Conservation (phyloP, 2,329 filamentous ascomycete species). For the Cercospora brassicicola region DNA sequence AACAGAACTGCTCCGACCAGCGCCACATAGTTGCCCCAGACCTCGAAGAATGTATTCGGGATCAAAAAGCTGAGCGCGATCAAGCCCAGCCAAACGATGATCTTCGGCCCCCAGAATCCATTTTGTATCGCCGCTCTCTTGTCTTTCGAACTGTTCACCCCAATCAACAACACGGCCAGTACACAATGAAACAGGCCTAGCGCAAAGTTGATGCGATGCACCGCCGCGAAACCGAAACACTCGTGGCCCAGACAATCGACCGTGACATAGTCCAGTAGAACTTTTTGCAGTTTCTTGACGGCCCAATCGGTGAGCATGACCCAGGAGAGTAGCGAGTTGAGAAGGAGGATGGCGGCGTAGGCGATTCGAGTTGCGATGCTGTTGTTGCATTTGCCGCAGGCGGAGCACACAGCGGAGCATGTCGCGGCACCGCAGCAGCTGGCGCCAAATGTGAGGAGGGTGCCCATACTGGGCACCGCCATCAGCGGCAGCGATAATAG, state of each 20-base stretch:
- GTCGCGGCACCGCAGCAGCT: constrained; percentile 95
- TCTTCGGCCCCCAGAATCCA: constrained; percentile 98
- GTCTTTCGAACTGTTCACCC: constrained; percentile 83
- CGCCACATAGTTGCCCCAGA: constrained; percentile 93
- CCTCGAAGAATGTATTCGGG: constrained; percentile 88
- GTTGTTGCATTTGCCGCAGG: constrained; percentile 95
- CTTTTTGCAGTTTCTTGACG: constrained; percentile 87
- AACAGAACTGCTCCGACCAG: constrained; percentile 88
- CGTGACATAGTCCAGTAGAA: constrained; percentile 93
- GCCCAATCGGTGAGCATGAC: constrained; percentile 99
- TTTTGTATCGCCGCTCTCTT: constrained; percentile 88
- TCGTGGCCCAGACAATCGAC: constrained; percentile 82
- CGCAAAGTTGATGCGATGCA: constrained; percentile 96
- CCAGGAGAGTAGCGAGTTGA: constrained; percentile 97
- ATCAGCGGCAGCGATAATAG: constrained; percentile 85
- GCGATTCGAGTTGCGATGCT: constrained; percentile 96
- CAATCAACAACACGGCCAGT: constrained; percentile 79
- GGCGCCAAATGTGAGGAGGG: constrained; percentile 75
- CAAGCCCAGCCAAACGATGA: constrained; percentile 82
- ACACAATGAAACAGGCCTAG: constrained; percentile 91
- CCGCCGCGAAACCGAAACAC: constrained; percentile 93
- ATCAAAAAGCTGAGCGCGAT: constrained; percentile 94
- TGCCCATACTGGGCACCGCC: constrained; percentile 80
- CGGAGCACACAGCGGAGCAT: constrained; percentile 91
- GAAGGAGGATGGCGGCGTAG: constrained; percentile 75